Conservation (phyloP, 257 asterid genomes). For the Henckelia pumila region DNA sequence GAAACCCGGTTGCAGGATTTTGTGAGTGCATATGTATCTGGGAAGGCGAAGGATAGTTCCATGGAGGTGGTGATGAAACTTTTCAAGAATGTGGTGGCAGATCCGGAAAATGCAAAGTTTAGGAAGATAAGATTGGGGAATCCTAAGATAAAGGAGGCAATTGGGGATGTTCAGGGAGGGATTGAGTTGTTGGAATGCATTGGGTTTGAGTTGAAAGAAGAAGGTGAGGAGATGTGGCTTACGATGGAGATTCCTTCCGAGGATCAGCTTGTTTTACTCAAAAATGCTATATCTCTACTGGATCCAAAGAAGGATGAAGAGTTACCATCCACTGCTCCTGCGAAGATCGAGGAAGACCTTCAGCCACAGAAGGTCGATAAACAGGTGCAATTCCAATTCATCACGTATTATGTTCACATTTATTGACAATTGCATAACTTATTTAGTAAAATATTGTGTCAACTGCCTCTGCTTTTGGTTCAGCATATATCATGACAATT, state of each 20-base stretch:
- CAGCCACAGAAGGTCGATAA: slow-evolving; percentile 63
- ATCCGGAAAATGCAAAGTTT: slow-evolving; percentile 79
- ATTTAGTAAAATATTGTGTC: neutral
- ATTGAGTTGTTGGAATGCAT: slow-evolving; percentile 77
- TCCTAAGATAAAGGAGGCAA: slow-evolving; percentile 86
- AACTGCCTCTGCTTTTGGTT: neutral
- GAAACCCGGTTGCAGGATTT: slow-evolving; percentile 47
- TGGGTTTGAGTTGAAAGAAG: slow-evolving; percentile 79
- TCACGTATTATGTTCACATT: neutral
- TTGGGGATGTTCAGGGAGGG: slow-evolving; percentile 74
- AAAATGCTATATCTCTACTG: slow-evolving; percentile 45
- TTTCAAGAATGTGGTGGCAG: slow-evolving; percentile 63
- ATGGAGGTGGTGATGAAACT: slow-evolving; percentile 62
- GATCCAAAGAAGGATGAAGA: slow-evolving; percentile 56
- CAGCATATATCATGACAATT: neutral
- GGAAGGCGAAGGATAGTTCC: slow-evolving; percentile 62
- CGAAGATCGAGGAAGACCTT: slow-evolving; percentile 43
- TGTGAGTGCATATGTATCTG: slow-evolving; percentile 61
- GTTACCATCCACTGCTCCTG: slow-evolving; percentile 32
- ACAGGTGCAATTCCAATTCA: slow-evolving; percentile 51
- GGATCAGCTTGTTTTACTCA: slow-evolving; percentile 45
- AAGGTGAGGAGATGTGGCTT: slow-evolving; percentile 80
- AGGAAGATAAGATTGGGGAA: slow-evolving; percentile 88
- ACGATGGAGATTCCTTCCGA: slow-evolving; percentile 66
- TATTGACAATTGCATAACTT: neutral